Evolutionary conservation across 495 filamentous ascomycete genomes (phyloP).

Genomic region (Podospora anserina): DNA sequence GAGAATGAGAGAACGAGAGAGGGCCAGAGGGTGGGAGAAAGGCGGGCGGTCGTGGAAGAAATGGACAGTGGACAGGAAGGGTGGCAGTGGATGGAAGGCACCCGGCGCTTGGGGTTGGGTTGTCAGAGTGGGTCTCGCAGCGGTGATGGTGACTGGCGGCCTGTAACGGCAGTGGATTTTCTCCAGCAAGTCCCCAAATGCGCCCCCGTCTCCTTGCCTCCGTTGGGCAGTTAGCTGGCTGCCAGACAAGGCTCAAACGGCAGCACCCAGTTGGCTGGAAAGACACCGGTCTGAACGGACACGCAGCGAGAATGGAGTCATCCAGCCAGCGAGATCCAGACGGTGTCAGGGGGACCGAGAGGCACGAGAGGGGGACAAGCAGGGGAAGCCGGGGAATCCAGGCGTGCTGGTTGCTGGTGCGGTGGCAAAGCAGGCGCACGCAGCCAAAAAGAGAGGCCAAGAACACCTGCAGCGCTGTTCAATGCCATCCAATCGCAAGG

Average conservation of each 20-base stretch:
- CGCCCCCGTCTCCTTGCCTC: constrained; percentile 15
- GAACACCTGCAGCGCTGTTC: constrained; percentile 5
- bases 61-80: constrained; percentile 22
- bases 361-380: constrained; percentile 1
- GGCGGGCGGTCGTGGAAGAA: constrained; percentile 29
- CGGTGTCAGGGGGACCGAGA: background rate
- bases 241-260: constrained; percentile 25
- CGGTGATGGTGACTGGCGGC: constrained; percentile 21
- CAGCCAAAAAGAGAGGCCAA: constrained; percentile 8
- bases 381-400: background rate
- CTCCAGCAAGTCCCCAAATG: background rate
- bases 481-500: background rate
- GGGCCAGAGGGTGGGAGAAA: constrained; percentile 21
- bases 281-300: background rate
- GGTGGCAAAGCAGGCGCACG: constrained; percentile 7
- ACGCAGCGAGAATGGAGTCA: background rate
- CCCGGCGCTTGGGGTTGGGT: constrained; percentile 35
- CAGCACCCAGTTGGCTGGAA: constrained; percentile 28
- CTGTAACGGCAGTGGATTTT: constrained; percentile 23
- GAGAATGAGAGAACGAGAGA: constrained; percentile 18
- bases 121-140: constrained; percentile 25
- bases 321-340: background rate
- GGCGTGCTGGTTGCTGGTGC: constrained; percentile 1
- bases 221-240: constrained; percentile 25
- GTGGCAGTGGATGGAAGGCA: constrained; percentile 7